Evolutionary conservation across 495 filamentous ascomycete genomes (phyloP), one percentile per base, ranked within the genome.

Genomic region (Penicillium herquei): DNA sequence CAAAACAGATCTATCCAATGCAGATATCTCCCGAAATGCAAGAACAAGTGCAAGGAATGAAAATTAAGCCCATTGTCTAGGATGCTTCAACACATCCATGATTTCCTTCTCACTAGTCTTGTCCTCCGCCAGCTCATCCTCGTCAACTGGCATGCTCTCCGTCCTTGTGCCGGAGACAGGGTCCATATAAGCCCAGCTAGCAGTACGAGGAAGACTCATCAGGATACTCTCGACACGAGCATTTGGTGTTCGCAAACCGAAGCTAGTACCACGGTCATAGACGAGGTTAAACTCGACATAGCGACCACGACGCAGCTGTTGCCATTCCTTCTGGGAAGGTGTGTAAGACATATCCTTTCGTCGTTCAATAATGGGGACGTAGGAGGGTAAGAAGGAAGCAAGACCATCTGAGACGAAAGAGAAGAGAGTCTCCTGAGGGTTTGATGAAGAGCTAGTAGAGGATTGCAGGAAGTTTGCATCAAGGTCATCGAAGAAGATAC

Each of bases 271-370:
- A 30, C 94, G 85, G 76, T 99, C 94, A 74, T 99, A 91, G 45
- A 99, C 89, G 14, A 99, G 81, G 73, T 99, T 99, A 73, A 99
- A 99, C 70, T 99, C 94, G 26, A 99, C 95, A 71, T 99, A 99
- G 61, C 88, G 78, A 34, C 95, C 94, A 47, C 94, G 80, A 31
- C 94, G 82, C 56, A 99, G 78, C 76, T 98, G 94, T 71, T 99
- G 94, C 94, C 94, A 99, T 54, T 88, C 81, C 77, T 96, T 97
- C 75, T 97, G 89, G 52, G 82, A 75, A 11, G 84, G 84, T 0
- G 88, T 90, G 61, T 84, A 99, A 0, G 88, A 83, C 90, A 96
- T 90, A 56, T 97, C 89, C 76, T 96, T 99, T 49, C 94, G 77
- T 62, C 78, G 85, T 62, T 88, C 76, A 31, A 99, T 80, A 63